Evolutionary conservation across 305 asterid genomes (phyloP).

Genomic region (Andrographis paniculata): DNA sequence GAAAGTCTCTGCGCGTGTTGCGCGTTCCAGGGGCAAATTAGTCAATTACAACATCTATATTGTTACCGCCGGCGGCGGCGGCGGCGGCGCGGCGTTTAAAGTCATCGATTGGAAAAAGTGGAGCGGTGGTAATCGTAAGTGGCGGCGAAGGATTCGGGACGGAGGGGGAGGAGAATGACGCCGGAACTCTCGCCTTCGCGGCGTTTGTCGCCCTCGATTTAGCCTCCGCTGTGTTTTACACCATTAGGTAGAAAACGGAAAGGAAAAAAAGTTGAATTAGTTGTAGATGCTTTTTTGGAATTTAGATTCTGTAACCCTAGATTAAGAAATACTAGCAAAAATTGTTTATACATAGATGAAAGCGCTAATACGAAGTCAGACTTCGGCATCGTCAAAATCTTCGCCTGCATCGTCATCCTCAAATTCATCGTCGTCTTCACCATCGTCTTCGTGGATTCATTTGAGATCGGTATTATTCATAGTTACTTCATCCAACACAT

Average conservation of each 20-base stretch:
- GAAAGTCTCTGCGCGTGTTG: slow-evolving; percentile 33
- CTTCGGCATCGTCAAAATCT: slow-evolving; percentile 74
- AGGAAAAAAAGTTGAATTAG: not conserved
- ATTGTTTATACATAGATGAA: slow-evolving; percentile 52
- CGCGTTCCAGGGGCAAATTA: slow-evolving; percentile 29
- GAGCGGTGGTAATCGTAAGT: slow-evolving; percentile 22
- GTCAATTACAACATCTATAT: too few species aligned
- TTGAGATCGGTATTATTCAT: slow-evolving; percentile 90
- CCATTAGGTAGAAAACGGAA: slow-evolving; percentile 38
- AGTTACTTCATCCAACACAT: slow-evolving; percentile 66
- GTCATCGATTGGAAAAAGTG: too few species aligned
- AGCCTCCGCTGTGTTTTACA: slow-evolving; percentile 65
- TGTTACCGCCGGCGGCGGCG: too few species aligned
- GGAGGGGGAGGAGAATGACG: slow-evolving; percentile 16
- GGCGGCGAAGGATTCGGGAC: too few species aligned
- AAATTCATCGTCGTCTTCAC: slow-evolving; percentile 49
- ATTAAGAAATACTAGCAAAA: slow-evolving; percentile 12
- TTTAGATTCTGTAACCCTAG: slow-evolving; percentile 46
- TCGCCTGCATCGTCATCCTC: slow-evolving; percentile 63
- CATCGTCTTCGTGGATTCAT: slow-evolving; percentile 82
- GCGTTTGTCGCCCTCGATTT: slow-evolving; percentile 74
- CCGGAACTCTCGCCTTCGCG: slow-evolving; percentile 56
- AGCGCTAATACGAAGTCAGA: slow-evolving; percentile 87
- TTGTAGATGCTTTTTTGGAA: slow-evolving; percentile 12
- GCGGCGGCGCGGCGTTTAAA: slow-evolving; percentile 25